These are phyloP conservation scores for Yamadazyma ubonensis DNA, from an alignment of 805 yeast species.

Conservation along the genomic window DNA sequence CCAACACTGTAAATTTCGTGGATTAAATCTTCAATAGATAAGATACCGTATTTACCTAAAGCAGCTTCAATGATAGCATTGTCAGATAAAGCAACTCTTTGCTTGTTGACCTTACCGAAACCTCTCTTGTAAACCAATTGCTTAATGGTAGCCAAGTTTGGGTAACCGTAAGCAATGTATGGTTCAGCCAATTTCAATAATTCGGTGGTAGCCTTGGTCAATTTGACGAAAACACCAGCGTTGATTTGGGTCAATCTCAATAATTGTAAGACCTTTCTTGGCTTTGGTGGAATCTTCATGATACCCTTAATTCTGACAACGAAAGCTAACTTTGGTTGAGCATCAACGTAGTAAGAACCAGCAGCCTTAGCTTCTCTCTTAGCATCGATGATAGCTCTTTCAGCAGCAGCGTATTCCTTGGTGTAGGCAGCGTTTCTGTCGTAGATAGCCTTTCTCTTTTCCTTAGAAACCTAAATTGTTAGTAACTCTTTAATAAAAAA, in stretches of 20 bases:
- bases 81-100: conserved; percentile 87
- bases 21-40: conserved; percentile 88
- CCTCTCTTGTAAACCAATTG: conserved; percentile 97
- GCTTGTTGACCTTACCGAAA: conserved; percentile 95
- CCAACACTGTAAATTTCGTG: conserved; percentile 96
- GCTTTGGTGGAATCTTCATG: conserved; percentile 97
- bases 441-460: conserved; percentile 68
- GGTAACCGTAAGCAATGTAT: conserved; percentile 97
- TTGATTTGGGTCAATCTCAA: conserved; percentile 91
- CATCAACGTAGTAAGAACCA: conserved; percentile 93
- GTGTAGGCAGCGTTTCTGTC: conserved; percentile 97
- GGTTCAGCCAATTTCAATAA: conserved; percentile 93
- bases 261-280: conserved; percentile 96
- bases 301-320: conserved; percentile 99
- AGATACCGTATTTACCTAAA: conserved; percentile 91
- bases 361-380: conserved; percentile 92
- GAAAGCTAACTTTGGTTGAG: conserved; percentile 91
- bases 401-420: conserved; percentile 90
- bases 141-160: conserved; percentile 87
- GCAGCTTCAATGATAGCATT: conserved; percentile 84
- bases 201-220: conserved; percentile 94
- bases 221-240: conserved; percentile 92
- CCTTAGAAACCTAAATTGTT: conserved; percentile 43
- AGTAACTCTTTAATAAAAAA: conserved; percentile 22
- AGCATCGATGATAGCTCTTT: conserved; percentile 81